phyloP scores from a whole-genome alignment of 257 asterid genomes.

The Solanum ossicruentum region DNA sequence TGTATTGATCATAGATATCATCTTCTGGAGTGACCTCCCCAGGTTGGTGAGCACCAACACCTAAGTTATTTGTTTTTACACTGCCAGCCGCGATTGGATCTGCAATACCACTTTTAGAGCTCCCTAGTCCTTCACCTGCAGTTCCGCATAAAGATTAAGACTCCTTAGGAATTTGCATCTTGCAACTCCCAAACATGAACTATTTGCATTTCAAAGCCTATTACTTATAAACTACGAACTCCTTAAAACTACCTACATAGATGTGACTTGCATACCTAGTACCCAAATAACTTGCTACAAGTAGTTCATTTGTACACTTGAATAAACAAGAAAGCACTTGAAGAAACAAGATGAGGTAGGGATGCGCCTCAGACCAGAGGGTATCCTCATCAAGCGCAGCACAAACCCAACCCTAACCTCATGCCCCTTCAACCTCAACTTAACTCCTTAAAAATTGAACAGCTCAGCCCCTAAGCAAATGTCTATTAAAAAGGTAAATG shows the following conservation, averaged over 20 bases:
- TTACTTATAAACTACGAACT: neutral
- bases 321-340: neutral
- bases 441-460: neutral
- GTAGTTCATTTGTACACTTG: neutral
- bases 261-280: neutral
- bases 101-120: constrained; percentile 77
- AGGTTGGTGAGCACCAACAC: constrained; percentile 84
- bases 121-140: constrained; percentile 89
- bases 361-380: neutral
- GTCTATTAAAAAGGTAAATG: neutral
- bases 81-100: constrained; percentile 78
- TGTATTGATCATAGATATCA: constrained; percentile 91
- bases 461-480: neutral
- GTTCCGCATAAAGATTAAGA: neutral
- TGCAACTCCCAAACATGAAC: neutral
- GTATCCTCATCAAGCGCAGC: neutral
- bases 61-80: constrained; percentile 71
- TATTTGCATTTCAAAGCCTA: neutral
- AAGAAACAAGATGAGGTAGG: neutral
- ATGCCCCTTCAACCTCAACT: neutral
- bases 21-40: constrained; percentile 85
- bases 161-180: neutral
- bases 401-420: neutral
- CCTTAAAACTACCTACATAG: neutral
- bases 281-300: neutral